Evolutionary conservation across 306 rosid genomes (phyloP), one percentile per base, ranked within the genome.

Genomic region (Sesbania bispinosa): DNA sequence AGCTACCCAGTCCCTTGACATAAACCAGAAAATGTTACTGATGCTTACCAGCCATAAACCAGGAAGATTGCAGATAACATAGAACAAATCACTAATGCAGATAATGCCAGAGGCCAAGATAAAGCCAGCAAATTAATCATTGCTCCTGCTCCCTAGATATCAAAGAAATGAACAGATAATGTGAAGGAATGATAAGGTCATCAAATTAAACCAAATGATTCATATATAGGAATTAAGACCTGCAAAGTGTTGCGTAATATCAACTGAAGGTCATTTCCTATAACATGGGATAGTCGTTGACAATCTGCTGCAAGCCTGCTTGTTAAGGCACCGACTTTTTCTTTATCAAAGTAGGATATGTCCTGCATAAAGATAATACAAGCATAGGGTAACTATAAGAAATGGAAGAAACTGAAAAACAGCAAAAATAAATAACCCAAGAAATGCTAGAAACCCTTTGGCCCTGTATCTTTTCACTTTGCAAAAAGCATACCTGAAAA

Each of bases 241-340:
- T 89, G 96, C 45, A 82, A 76, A 38, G 71, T 30, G 76, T 92
- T 85, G 76, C 90, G 88, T 53, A 73, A 62, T 38, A 92, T 87
- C 50, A 82, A 68, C 62, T 87, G 86, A 76, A 92, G 75, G 75
- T 92, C 80, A 55, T 77, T 79, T 81, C 89, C 92, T 82, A 89
- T 81, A 48, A 87, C 79, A 77, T 75, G 48, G 32, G 96, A 84
- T 71, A 92, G 67, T 51, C 45, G 81, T 77, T 89, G 93, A 71
- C 97, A 87, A 79, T 92, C 97, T 72, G 91, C 85, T 59, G 89
- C 83, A 24, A 89, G 92, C 85, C 92, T 87, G 80, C 96, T 89
- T 15, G 96, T 92, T 84, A 92, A 81, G 80, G 80, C 80, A 72
- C 97, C 96, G 46, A 92, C 89, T 60, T 84, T 73, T 75, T 84